A percentile compares a stretch with the other conserved stretches of the same genome.
These are phyloP conservation scores for Neonothopanus nambi DNA, from an alignment of 1,284 basidiomycete genomes.

Conservation along the genomic window DNA sequence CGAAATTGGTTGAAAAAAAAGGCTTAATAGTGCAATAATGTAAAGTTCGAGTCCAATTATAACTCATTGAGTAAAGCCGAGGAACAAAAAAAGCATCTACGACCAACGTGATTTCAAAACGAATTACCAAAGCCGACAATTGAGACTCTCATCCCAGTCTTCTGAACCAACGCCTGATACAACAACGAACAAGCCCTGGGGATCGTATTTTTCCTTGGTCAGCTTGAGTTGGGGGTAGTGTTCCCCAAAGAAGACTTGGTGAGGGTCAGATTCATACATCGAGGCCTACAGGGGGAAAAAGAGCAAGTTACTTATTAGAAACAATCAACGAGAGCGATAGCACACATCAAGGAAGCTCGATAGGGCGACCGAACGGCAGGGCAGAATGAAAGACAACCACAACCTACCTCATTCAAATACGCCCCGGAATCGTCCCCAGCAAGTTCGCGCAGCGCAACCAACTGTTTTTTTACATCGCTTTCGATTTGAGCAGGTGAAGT, in stretches of 20 bases:
- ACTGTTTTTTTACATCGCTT: conserved; percentile 20
- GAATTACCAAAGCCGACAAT: not conserved
- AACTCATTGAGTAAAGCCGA: too few species aligned
- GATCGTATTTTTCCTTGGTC: conserved; percentile 48
- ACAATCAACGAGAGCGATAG: too few species aligned
- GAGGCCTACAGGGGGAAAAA: too few species aligned
- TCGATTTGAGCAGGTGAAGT: conserved; percentile 23
- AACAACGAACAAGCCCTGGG: conserved; percentile 42
- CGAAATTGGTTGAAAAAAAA: too few species aligned
- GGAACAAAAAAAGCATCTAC: too few species aligned
- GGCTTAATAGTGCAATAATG: too few species aligned
- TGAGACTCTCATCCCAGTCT: conserved; percentile 26
- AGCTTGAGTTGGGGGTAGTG: conserved; percentile 38
- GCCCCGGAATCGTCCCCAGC: conserved; percentile 33
- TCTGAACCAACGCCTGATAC: conserved; percentile 45
- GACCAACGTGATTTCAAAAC: too few species aligned
- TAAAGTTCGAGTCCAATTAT: too few species aligned
- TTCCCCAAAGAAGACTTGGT: conserved; percentile 43
- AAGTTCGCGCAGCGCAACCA: conserved; percentile 27
- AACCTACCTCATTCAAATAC: conserved; percentile 45
- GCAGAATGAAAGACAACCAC: not conserved
- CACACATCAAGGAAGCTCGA: too few species aligned
- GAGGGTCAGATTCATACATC: conserved; percentile 38
- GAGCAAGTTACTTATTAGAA: not conserved
- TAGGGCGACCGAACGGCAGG: too few species aligned